These are phyloP conservation scores for Moricandia moricandioides DNA, from an alignment of 345 rosid species.

Conservation along the genomic window DNA sequence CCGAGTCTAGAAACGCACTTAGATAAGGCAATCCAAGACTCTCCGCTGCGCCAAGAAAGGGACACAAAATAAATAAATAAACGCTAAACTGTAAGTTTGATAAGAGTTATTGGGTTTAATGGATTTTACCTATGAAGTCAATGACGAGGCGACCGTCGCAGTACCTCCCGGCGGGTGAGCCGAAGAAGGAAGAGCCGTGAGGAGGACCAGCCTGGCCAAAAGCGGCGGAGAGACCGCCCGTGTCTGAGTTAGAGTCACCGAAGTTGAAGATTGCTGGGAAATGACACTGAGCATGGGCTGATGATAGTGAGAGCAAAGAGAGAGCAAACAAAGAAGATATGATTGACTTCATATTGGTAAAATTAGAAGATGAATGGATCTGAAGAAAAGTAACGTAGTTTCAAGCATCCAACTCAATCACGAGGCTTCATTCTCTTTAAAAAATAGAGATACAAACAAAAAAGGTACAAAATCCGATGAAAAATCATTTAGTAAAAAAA, in stretches of 20 bases:
- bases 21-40: conserved; percentile 57
- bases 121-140: conserved; percentile 50
- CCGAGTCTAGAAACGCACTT: conserved; percentile 72
- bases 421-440: background rate
- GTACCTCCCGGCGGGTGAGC: conserved; percentile 73
- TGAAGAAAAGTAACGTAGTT: background rate
- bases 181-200: conserved; percentile 67
- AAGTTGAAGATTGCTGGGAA: conserved; percentile 87
- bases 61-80: conserved; percentile 3
- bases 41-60: conserved; percentile 44
- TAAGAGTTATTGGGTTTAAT: background rate
- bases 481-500: background rate
- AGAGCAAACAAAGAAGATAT: conserved; percentile 24
- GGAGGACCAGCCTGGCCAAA: conserved; percentile 80
- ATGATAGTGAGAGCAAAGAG: conserved; percentile 26
- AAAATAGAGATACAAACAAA: background rate
- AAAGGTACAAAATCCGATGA: background rate
- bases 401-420: background rate
- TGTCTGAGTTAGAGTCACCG: conserved; percentile 93
- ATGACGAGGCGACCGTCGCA: conserved; percentile 81
- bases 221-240: conserved; percentile 86
- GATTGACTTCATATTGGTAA: conserved; percentile 22
- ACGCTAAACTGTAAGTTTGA: background rate
- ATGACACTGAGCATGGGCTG: conserved; percentile 32
- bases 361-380: background rate